phyloP scores from a whole-genome alignment of 2,329 filamentous ascomycete species.

The Raffaelea arxii region DNA sequence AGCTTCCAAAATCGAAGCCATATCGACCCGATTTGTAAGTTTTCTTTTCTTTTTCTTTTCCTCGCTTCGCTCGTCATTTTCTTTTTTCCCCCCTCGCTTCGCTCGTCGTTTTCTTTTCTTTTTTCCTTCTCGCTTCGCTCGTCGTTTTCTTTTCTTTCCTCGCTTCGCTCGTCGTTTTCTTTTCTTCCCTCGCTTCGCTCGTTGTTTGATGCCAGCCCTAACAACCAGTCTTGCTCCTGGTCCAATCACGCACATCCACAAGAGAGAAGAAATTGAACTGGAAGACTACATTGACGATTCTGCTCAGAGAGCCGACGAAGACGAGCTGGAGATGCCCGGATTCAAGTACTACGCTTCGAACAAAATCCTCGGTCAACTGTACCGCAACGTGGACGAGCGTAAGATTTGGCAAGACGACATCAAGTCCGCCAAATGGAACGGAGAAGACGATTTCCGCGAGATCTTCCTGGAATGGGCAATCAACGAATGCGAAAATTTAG shows the following conservation, averaged over 20 bases:
- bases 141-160: no score
- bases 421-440: constrained; percentile 11
- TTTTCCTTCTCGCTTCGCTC: no score
- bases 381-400: constrained; percentile 62
- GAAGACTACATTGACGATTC: constrained; percentile 19
- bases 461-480: no score
- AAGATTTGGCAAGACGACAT: constrained; percentile 44
- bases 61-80: no score
- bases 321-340: constrained; percentile 31
- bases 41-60: neutral
- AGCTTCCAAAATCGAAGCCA: constrained; percentile 28
- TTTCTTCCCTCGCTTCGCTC: no score
- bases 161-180: no score
- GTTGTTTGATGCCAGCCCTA: no score
- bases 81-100: no score
- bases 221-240: constrained; percentile 33
- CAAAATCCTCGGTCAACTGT: constrained; percentile 61
- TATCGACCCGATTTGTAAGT: constrained; percentile 48
- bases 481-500: no score
- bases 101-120: no score
- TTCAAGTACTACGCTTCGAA: constrained; percentile 55
- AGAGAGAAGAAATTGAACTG: constrained; percentile 32
- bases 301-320: constrained; percentile 36
- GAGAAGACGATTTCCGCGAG: constrained; percentile 5
- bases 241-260: constrained; percentile 32